Percentiles rank a stretch among this genome's conserved stretches.
phyloP scores from a whole-genome alignment of 2,329 filamentous ascomycete genomes.

The Colletotrichum siamense region DNA sequence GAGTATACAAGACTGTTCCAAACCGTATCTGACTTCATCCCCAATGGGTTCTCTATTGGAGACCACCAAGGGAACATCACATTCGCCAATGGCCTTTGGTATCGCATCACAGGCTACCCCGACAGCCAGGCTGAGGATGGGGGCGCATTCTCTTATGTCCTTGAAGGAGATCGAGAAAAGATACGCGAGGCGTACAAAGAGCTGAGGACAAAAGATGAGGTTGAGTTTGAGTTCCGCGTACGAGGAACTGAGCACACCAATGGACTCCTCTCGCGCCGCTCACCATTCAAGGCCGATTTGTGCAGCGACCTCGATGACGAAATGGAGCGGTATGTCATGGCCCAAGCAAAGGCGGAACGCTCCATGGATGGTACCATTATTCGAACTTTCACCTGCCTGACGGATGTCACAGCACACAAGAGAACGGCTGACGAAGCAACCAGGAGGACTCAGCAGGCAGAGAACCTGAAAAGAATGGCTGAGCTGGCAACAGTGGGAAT shows the following conservation, averaged over 20 bases:
- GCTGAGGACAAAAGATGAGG: slow-evolving; percentile 39
- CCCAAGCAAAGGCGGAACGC: slow-evolving; percentile 52
- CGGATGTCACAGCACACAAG: slow-evolving; percentile 57
- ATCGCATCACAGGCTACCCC: slow-evolving; percentile 54
- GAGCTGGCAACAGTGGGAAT: slow-evolving; percentile 60
- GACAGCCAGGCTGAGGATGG: slow-evolving; percentile 34
- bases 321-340: slow-evolving; percentile 49
- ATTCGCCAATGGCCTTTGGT: slow-evolving; percentile 75
- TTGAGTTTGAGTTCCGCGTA: slow-evolving; percentile 54
- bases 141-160: slow-evolving; percentile 48
- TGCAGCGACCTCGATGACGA: slow-evolving; percentile 33
- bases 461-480: slow-evolving; percentile 59
- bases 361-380: slow-evolving; percentile 47
- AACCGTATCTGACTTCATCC: slow-evolving; percentile 74
- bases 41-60: slow-evolving; percentile 76
- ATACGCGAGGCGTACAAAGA: slow-evolving; percentile 48
- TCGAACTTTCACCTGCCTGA: slow-evolving; percentile 54
- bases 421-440: slow-evolving; percentile 53
- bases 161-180: slow-evolving; percentile 50
- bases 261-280: slow-evolving; percentile 2
- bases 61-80: slow-evolving; percentile 68
- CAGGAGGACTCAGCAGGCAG: slow-evolving; percentile 54
- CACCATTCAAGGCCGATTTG: slow-evolving; percentile 27
- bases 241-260: slow-evolving; percentile 23
- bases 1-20: slow-evolving; percentile 69